Evolutionary conservation across 768 basidiomycete species (phyloP), one percentile per base, ranked within the genome.

Genomic region (Amanita inopinata): DNA sequence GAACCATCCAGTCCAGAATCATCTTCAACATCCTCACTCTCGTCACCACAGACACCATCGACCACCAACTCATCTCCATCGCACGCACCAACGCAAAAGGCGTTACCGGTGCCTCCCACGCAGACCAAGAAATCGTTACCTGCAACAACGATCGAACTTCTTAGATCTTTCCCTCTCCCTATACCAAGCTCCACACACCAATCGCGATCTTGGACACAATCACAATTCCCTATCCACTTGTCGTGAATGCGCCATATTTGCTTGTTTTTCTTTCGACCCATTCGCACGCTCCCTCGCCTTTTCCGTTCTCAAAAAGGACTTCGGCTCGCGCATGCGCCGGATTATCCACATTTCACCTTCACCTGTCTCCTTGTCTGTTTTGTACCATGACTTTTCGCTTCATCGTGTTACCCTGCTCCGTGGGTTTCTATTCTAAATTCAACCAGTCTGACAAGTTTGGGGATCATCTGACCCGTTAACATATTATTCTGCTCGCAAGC

Each of bases 111-210:
- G 27, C 52, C 11, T 20, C 52, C 52, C 37, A 57, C 20, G 38
- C 53, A 9, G 18, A 58, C 61, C 18, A 60, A 45, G 31, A 45
- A 59, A 11, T 53, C 60, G 23, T 56, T 67, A 14, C 61, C 64
- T 5, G 56, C 64, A 33, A 54, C 62, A 24, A 65, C 64, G 10
- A 51, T 67, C 51, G 73, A 75, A 1, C 49, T 74, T 2, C 61
- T 74, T 19, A 61, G 65, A 37, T 59, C 71, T 11, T 76, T 76
- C 38, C 73, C 73, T 19, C 52, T 75, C 47, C 71, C 73, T 9
- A 43, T 63, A 27, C 54, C 63, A n/a, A 22, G 18, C 8, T 30
- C 44, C 20, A 35, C 51, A 56, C 53, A 38, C 46, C 52, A 54
- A 55, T 28, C 54, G 39, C 50, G 40, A 14, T 49, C 47, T 36